phyloP scores from a whole-genome alignment of 495 filamentous ascomycete genomes.

The Zalerion maritima region DNA sequence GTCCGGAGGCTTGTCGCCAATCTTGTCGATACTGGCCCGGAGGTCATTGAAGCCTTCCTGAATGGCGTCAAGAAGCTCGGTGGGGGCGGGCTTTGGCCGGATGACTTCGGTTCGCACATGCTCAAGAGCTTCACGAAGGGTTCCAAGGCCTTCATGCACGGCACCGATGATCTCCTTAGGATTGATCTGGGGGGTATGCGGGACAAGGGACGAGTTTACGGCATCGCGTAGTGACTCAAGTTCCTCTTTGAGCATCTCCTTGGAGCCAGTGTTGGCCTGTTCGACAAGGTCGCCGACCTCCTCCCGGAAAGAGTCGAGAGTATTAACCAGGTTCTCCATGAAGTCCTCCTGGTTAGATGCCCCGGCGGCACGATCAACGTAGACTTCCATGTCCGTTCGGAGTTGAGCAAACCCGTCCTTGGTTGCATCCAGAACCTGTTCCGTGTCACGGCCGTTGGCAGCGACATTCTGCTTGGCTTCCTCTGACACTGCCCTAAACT shows the following conservation, averaged over 20 bases:
- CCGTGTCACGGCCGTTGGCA: constrained; percentile 59
- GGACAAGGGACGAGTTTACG: constrained; percentile 54
- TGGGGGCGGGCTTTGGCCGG: constrained; percentile 40
- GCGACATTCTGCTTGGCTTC: constrained; percentile 63
- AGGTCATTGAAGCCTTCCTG: constrained; percentile 69
- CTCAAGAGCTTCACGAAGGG: constrained; percentile 56
- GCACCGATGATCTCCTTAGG: constrained; percentile 51
- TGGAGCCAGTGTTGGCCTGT: constrained; percentile 27
- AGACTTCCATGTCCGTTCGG: constrained; percentile 65
- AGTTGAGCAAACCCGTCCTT: constrained; percentile 74
- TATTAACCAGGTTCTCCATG: constrained; percentile 54
- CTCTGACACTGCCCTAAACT: constrained; percentile 42
- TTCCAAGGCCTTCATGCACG: constrained; percentile 53
- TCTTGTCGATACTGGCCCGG: constrained; percentile 57
- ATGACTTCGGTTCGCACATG: constrained; percentile 50
- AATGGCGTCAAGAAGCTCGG: constrained; percentile 67
- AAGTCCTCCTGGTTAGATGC: constrained; percentile 61
- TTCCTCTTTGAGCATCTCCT: constrained; percentile 61
- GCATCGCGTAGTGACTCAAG: constrained; percentile 64
- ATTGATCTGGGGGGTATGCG: constrained; percentile 30
- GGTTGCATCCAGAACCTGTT: constrained; percentile 69
- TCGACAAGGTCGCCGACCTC: constrained; percentile 46
- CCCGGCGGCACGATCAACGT: constrained; percentile 54
- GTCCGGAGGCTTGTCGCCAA: constrained; percentile 62
- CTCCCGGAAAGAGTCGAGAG: constrained; percentile 55